phyloP scores from a whole-genome alignment of 805 yeast species.

The Naumovozyma baii region DNA sequence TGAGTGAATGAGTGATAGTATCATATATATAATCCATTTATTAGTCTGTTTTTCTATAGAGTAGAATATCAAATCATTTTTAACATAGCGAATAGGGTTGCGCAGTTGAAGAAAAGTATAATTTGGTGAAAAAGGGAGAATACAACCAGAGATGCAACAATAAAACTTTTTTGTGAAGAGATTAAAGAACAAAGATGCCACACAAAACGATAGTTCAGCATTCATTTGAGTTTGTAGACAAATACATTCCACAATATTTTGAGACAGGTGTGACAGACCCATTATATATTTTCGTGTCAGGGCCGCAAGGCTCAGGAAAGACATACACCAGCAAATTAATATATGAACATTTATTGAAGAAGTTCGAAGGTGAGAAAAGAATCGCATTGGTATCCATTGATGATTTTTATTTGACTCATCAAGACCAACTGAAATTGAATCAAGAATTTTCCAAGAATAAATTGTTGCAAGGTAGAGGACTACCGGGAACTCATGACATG shows the following conservation, averaged over 20 bases:
- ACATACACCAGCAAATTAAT: conserved; percentile 44
- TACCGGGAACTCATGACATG: conserved; percentile 91
- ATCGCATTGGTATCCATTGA: conserved; percentile 62
- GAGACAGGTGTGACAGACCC: conserved; percentile 26
- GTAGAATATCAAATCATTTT: too few species aligned
- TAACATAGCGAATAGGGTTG: too few species aligned
- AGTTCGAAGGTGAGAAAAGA: conserved; percentile 29
- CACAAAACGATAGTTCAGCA: conserved; percentile 2
- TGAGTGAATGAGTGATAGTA: too few species aligned
- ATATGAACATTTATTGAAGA: conserved; percentile 24
- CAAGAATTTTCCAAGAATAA: conserved; percentile 35
- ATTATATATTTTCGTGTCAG: conserved; percentile 48
- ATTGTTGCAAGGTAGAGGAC: conserved; percentile 69
- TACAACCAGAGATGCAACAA: too few species aligned
- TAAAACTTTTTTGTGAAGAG: not conserved
- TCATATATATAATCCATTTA: too few species aligned
- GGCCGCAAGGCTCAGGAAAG: conserved; percentile 79
- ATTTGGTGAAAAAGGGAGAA: too few species aligned
- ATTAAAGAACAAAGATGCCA: not conserved
- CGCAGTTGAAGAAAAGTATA: too few species aligned
- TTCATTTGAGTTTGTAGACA: conserved; percentile 13
- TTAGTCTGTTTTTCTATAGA: too few species aligned
- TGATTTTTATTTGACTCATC: conserved; percentile 69
- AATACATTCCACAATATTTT: conserved; percentile 17
- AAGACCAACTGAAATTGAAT: conserved; percentile 45